phyloP scores from a whole-genome alignment of 176 grass and related monocot species.

The Eleusine coracana region DNA sequence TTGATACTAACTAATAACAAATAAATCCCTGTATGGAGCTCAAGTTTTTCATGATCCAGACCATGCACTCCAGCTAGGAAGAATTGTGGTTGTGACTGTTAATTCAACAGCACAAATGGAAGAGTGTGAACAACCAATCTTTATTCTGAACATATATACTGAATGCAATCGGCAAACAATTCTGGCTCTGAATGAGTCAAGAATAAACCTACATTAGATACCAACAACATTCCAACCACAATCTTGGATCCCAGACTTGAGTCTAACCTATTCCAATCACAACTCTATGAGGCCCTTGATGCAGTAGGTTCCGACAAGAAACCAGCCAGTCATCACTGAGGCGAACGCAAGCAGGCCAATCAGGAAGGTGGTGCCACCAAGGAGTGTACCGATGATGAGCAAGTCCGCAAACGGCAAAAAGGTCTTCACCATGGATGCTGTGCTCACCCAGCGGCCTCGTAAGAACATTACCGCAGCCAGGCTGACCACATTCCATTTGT shows the following conservation, averaged over 20 bases:
- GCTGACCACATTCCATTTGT: constrained; percentile 90
- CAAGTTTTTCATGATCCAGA: too few species aligned
- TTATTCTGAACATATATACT: background rate
- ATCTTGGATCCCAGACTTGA: background rate
- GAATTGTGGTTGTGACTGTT: background rate
- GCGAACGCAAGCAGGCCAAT: constrained; percentile 53
- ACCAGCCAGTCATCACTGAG: constrained; percentile 63
- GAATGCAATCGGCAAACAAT: background rate
- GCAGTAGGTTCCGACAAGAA: constrained; percentile 83
- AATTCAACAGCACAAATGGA: background rate
- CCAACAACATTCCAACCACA: background rate
- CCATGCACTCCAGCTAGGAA: background rate
- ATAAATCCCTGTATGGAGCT: too few species aligned
- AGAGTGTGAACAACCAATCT: background rate
- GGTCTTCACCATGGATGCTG: constrained; percentile 49
- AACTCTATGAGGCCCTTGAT: constrained; percentile 80
- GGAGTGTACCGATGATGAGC: constrained; percentile 48
- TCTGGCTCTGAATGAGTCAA: background rate
- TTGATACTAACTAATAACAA: background rate
- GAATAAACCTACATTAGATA: background rate
- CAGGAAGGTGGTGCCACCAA: constrained; percentile 59
- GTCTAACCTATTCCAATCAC: constrained; percentile 35
- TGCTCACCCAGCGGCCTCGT: constrained; percentile 66
- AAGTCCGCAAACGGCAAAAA: constrained; percentile 59
- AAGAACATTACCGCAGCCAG: constrained; percentile 73